These are phyloP conservation scores for Penicillium rolfsii DNA, from an alignment of 2,329 filamentous ascomycete species.

Conservation along the genomic window DNA sequence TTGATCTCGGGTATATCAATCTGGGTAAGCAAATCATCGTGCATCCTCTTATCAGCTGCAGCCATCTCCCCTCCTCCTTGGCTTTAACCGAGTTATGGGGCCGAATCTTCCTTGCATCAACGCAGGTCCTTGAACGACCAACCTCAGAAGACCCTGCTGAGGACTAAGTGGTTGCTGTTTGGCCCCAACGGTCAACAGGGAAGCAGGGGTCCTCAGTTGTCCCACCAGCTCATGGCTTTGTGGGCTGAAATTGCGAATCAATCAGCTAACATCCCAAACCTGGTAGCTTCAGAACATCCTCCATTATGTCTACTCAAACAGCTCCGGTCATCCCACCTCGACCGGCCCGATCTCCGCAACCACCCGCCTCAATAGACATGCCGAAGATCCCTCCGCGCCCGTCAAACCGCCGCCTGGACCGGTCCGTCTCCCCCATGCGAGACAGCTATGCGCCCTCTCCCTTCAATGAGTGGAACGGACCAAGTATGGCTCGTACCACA, in stretches of 20 bases:
- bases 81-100: slow-evolving; percentile 5
- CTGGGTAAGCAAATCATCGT: slow-evolving; percentile 30
- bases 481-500: slow-evolving; percentile 35
- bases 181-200: not conserved
- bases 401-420: slow-evolving; percentile 64
- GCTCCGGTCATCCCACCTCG: slow-evolving; percentile 65
- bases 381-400: slow-evolving; percentile 83
- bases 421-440: slow-evolving; percentile 75
- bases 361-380: slow-evolving; percentile 53
- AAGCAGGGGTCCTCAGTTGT: slow-evolving; percentile 15
- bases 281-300: slow-evolving; percentile 21
- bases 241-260: slow-evolving; percentile 18
- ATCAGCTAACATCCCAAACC: slow-evolving; percentile 22
- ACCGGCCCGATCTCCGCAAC: slow-evolving; percentile 58
- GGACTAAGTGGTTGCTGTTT: not conserved
- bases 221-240: slow-evolving; percentile 13
- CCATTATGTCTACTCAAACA: slow-evolving; percentile 48
- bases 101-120: slow-evolving; percentile 15
- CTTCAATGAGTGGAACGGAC: slow-evolving; percentile 68
- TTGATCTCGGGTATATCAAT: slow-evolving; percentile 9
- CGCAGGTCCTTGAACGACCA: slow-evolving; percentile 18
- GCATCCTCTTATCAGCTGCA: slow-evolving; percentile 22
- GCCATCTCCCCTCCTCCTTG: slow-evolving; percentile 1
- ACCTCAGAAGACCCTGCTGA: not conserved
- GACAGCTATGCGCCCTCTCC: slow-evolving; percentile 84